These are phyloP conservation scores for Erythrophleum ivorense DNA, from an alignment of 331 rosid species.

Conservation along the genomic window DNA sequence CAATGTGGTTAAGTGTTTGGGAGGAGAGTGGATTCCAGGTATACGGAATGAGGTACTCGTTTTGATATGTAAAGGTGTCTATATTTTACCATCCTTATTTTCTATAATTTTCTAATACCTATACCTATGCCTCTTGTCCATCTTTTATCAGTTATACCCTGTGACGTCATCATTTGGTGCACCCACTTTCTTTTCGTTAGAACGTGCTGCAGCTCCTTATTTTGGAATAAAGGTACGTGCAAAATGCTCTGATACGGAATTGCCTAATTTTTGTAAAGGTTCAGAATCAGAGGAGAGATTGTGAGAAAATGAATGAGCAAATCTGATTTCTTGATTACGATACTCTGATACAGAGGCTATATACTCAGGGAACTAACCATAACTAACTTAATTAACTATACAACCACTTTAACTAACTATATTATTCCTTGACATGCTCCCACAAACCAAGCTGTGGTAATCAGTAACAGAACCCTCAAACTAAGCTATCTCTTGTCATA, in stretches of 20 bases:
- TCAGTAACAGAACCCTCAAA: too few species aligned
- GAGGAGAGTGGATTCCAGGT: slow-evolving; percentile 79
- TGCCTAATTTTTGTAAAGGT: neutral
- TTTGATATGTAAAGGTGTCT: neutral
- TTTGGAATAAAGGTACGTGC: slow-evolving; percentile 82
- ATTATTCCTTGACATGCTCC: too few species aligned
- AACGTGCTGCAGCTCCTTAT: slow-evolving; percentile 96
- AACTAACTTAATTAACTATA: too few species aligned
- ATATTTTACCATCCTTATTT: neutral
- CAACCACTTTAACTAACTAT: too few species aligned
- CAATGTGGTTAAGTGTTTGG: slow-evolving; percentile 64
- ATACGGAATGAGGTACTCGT: slow-evolving; percentile 81
- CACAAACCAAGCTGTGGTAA: too few species aligned
- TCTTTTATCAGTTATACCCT: slow-evolving; percentile 69
- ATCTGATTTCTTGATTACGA: too few species aligned
- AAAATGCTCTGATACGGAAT: neutral
- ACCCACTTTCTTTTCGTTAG: slow-evolving; percentile 68
- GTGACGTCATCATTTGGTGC: slow-evolving; percentile 71
- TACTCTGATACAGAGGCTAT: too few species aligned
- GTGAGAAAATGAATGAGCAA: too few species aligned
- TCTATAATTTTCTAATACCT: slow-evolving; percentile 17
- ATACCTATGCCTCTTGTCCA: slow-evolving; percentile 22
- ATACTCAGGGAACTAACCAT: too few species aligned
- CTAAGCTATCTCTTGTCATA: too few species aligned
- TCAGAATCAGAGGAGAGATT: too few species aligned